phyloP scores from a whole-genome alignment of 148 eudicot species.

The Polygonum aviculare region DNA sequence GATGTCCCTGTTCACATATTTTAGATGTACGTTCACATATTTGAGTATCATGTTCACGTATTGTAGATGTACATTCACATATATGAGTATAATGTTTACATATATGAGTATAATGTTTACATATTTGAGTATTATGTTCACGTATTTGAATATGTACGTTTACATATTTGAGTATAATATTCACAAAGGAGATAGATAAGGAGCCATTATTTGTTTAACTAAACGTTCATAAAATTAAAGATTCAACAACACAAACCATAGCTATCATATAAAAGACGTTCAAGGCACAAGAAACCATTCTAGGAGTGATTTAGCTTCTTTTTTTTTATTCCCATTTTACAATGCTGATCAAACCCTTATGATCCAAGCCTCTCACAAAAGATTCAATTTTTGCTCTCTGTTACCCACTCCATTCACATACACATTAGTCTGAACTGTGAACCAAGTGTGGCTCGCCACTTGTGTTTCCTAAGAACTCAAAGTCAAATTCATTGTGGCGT shows the following conservation, averaged over 20 bases:
- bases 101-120: too few relatives aligned
- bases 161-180: too few relatives aligned
- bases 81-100: too few relatives aligned
- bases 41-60: too few relatives aligned
- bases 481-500: slow-evolving; percentile 79
- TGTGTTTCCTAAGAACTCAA: slow-evolving; percentile 81
- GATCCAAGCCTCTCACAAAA: slow-evolving; percentile 47
- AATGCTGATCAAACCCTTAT: slow-evolving; percentile 8
- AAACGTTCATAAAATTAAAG: background rate
- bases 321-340: background rate
- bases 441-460: slow-evolving; percentile 81
- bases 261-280: background rate
- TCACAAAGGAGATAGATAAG: too few relatives aligned
- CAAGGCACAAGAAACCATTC: background rate
- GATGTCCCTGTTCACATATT: too few relatives aligned
- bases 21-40: too few relatives aligned
- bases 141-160: too few relatives aligned
- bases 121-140: too few relatives aligned
- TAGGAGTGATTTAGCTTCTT: background rate
- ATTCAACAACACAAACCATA: background rate
- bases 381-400: slow-evolving; percentile 71
- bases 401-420: slow-evolving; percentile 82
- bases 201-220: too few relatives aligned
- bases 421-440: slow-evolving; percentile 47
- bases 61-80: too few relatives aligned